Base-by-base conservation (phyloP, 139 green algal genomes). In the Volvox africanus region DNA sequence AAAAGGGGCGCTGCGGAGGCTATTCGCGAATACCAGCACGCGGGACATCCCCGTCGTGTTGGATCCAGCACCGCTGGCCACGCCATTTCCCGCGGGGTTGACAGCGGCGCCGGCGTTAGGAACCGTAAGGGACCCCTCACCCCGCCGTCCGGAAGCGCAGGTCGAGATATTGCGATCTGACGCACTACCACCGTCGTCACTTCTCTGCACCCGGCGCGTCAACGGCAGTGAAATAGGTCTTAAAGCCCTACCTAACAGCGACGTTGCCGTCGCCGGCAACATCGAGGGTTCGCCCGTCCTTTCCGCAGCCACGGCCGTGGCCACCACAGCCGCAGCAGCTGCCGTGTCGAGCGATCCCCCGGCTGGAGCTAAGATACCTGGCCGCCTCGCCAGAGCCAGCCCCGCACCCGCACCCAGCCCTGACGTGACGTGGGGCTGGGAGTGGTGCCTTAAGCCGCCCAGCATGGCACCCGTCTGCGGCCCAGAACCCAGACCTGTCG, bases 11-110 rank as follows among this genome's bases (percentile, higher is more conserved):
- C 61, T 87, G 17, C 32, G 30, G 12, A 87, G 82, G 19, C 61
- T 87, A 33, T 67, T 75, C 0, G 82, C 82, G 61, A 87, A 87
- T 18, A 87, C 44, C 16, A 87, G 61, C 61, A 87, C 82, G 0
- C 82, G 30, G 2, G 82, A 77, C 30, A 87, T 61, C 18, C 61
- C 61, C 16, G 18, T 33, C n/a, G 71, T 30, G 65, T 24, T 28
- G 65, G 21, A 30, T 11, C 21, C 65, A 28, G 21, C 65, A 28
- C 21, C 24, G 65, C 65, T 28, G 65, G 21, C 16, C 30, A 18
- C 32, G 26, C 18, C 21, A 21, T 79, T 30, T 16, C 22, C 32
- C 21, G 18, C 14, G 14, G 20, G 14, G 14, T 30, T 35, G 26
- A 32, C 71, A 35, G 26, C 71, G 26, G 71, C 22, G 20, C 26